Base-by-base conservation (phyloP, 331 rosid genomes). In the Quercus lobata region DNA sequence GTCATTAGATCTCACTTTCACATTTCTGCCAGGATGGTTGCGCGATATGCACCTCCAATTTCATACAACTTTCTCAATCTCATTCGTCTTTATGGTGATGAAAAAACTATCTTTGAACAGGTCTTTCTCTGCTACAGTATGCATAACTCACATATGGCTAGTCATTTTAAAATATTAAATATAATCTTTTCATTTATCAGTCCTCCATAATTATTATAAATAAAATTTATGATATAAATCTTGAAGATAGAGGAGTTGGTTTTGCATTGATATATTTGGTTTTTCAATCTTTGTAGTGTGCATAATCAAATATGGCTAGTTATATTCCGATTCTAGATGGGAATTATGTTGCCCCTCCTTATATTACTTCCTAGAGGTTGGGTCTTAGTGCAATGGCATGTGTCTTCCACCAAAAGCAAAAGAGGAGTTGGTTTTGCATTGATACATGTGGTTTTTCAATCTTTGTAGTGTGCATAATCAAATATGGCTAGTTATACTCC, bases 1-100 rank as follows among this genome's bases (percentile, higher is more conserved):
- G 63, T 72, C 25, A 73, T 73, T 27, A 77, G 5, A 34, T 79
- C 70, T 75, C 57, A 44, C 21, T 58, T 72, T 10, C 37, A 22
- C 71, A 8, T 75, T 76, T 83, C 72, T 71, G 49, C 86, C 76
- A 94, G 98, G 83, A 90, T 91, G 98, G 95, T 92, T 32, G 98
- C 97, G 61, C 86, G 98, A 82, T 94, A 94, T 89, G 97, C 98
- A 46, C 92, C 98, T 85, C 92, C 98, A 5, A 83, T 94, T 87
- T 94, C 97, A 6, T 94, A 88, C 89, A 94, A 94, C 87, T 94
- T 94, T 85, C 97, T 92, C 85, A 94, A 94, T 78, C 95, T 92
- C 80, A 90, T 94, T 82, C 93, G 90, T 73, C 83, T 94, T 69
- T 91, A 85, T 37, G 84, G 84, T 69, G 49, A 71, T 30, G 76